Conservation (phyloP, 768 basidiomycete species). For the Hirschioporus abietinus region DNA sequence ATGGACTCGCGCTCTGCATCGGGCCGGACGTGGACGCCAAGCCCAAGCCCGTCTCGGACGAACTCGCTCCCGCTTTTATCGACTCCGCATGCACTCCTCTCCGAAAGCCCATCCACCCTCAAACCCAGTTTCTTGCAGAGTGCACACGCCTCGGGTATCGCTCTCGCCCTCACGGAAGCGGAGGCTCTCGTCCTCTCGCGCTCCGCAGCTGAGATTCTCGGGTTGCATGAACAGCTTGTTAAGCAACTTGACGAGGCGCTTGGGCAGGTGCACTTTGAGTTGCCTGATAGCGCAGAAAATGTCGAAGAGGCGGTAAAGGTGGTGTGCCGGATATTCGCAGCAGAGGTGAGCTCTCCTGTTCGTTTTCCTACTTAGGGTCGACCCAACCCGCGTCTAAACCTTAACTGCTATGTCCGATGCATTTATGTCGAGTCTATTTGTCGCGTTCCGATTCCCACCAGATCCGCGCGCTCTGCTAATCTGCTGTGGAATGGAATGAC, state of each 20-base stretch:
- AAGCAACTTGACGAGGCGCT: conserved; percentile 45
- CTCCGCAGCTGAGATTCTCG: conserved; percentile 63
- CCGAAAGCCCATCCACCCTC: background rate
- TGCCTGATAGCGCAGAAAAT: conserved; percentile 20
- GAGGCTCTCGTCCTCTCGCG: conserved; percentile 59
- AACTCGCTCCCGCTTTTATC: background rate
- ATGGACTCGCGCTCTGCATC: background rate
- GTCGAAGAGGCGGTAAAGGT: conserved; percentile 41
- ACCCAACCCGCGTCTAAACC: background rate
- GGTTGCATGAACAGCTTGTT: conserved; percentile 65
- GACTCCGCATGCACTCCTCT: background rate
- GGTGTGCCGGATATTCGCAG: conserved; percentile 53
- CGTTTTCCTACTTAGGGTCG: conserved; percentile 3
- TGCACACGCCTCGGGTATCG: background rate
- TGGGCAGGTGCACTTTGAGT: conserved; percentile 31
- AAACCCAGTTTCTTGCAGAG: background rate
- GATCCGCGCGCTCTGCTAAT: background rate
- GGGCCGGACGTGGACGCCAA: background rate
- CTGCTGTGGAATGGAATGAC: background rate
- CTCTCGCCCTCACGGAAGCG: conserved; percentile 34
- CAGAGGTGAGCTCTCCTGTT: conserved; percentile 36
- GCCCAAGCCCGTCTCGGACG: background rate
- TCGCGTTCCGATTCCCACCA: background rate
- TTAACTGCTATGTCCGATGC: background rate
- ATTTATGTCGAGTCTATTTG: background rate